A percentile compares a stretch with the other conserved stretches of the same genome.
Evolutionary conservation across 768 basidiomycete species (phyloP).

Genomic region (Auriscalpium vulgare): DNA sequence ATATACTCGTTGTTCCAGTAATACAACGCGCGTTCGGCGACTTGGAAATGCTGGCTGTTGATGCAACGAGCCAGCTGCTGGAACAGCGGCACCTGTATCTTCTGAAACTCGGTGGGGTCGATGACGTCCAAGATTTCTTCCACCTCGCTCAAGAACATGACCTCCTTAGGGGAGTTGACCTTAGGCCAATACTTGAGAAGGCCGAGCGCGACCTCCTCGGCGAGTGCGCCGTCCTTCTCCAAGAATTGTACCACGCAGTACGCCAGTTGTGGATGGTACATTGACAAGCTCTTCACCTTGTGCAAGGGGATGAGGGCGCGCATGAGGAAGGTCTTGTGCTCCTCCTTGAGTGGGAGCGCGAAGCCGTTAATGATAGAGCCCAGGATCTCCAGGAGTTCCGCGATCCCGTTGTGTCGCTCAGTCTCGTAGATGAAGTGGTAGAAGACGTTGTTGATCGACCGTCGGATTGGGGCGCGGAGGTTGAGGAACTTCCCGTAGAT

Average conservation of each 20-base stretch:
- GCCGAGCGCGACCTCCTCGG: slow-evolving; percentile 93
- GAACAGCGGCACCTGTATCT: slow-evolving; percentile 90
- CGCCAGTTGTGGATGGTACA: slow-evolving; percentile 98
- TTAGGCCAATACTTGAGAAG: slow-evolving; percentile 98
- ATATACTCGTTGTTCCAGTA: slow-evolving; percentile 99
- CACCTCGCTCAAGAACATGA: slow-evolving; percentile 99
- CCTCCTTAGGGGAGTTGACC: slow-evolving; percentile 98
- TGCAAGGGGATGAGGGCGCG: slow-evolving; percentile 92
- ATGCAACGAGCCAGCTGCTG: slow-evolving; percentile 93
- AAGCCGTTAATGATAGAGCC: slow-evolving; percentile 99
- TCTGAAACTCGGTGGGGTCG: slow-evolving; percentile 91
- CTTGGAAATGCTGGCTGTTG: slow-evolving; percentile 99
- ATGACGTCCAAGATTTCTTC: slow-evolving; percentile 99
- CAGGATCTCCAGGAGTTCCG: slow-evolving; percentile 94
- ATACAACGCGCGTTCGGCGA: slow-evolving; percentile 91
- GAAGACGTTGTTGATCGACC: slow-evolving; percentile 99
- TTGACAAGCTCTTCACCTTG: slow-evolving; percentile 95
- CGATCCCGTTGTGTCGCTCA: slow-evolving; percentile 98
- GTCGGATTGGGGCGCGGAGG: slow-evolving; percentile 94
- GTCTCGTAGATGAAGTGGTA: slow-evolving; percentile 99
- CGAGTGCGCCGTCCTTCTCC: slow-evolving; percentile 88
- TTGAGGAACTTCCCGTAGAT: slow-evolving; percentile 99
- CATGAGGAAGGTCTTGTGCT: slow-evolving; percentile 96
- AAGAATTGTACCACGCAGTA: slow-evolving; percentile 99
- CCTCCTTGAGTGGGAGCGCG: slow-evolving; percentile 94